Base-by-base conservation (phyloP, 2,329 filamentous ascomycete species). In the Aspergillus sp. region DNA sequence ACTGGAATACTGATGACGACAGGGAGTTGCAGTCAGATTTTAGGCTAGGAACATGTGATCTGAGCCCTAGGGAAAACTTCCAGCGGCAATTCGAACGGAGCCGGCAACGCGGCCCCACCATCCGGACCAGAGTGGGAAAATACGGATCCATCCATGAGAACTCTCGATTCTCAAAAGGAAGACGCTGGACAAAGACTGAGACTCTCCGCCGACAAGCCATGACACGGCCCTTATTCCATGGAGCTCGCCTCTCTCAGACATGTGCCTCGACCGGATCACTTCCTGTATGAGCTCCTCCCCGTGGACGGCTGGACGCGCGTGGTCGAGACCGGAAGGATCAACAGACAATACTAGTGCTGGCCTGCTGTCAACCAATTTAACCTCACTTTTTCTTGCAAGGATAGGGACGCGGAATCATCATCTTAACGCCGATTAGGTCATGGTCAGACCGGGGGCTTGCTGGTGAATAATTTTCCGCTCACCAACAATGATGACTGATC, bases 51-150 rank as follows among this genome's bases (percentile, higher is more conserved):
- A 58, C 59, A 65, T 64, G 62, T 63, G 60, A 64, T 63, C 62
- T 59, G 62, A 65, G 63, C 60, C 59, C 63, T 44, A 61, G 48
- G 46, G 46, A 24, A 37, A 37, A 5, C 19, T 15, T 12, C 24
- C 41, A 44, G 41, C 27, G 27, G 27, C 13, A 45, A 17, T 27
- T 47, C 13, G 45, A 59, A 58, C 54, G 20, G 44, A 57, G 57
- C 54, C 59, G 57, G 63, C 42, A 45, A 41, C 66, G 34, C 34
- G 68, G 69, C 68, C 68, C 69, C 69, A 68, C 69, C 66, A 68
- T 64, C 69, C 69, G 69, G 55, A 40, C 59, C 53, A 59, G 59
- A 62, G 49, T 58, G 34, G 54, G 55, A 56, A 63, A 55, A 59
- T 20, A 60, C 33, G 51, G 17, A 37, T 9, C 34, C 34, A 39